Evolutionary conservation across 2,329 filamentous ascomycete genomes (phyloP).

Genomic region (Botryotinia convoluta): DNA sequence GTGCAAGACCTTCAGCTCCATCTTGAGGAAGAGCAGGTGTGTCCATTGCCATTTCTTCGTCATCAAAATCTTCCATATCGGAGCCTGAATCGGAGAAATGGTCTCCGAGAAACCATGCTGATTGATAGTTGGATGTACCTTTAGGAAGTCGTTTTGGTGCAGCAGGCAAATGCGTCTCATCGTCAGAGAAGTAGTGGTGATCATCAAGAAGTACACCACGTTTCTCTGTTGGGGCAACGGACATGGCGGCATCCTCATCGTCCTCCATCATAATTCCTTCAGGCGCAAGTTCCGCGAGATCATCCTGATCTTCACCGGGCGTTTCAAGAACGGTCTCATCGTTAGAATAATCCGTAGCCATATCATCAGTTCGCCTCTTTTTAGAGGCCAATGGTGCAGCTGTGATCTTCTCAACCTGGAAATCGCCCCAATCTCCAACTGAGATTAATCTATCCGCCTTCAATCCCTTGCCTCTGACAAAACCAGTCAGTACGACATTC

Average conservation of each 20-base stretch:
- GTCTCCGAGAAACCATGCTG: conserved; percentile 83
- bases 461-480: conserved; percentile 79
- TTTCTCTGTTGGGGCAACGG: conserved; percentile 51
- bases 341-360: conserved; percentile 62
- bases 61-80: conserved; percentile 69
- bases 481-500: conserved; percentile 75
- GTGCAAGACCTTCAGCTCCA: conserved; percentile 69
- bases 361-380: conserved; percentile 62
- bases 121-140: conserved; percentile 91
- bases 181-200: conserved; percentile 96
- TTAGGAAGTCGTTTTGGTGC: conserved; percentile 75
- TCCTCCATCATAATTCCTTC: conserved; percentile 81
- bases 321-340: conserved; percentile 61
- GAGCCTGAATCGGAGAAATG: conserved; percentile 78
- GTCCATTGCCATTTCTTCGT: conserved; percentile 57
- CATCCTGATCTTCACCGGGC: conserved; percentile 78
- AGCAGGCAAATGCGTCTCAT: conserved; percentile 61
- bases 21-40: conserved; percentile 72
- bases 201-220: conserved; percentile 94
- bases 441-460: conserved; percentile 90
- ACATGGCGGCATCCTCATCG: conserved; percentile 50
- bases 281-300: conserved; percentile 78
- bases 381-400: conserved; percentile 66
- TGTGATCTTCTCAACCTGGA: conserved; percentile 86
- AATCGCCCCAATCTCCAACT: conserved; percentile 90